A percentile compares a stretch with the other conserved stretches of the same genome.
These are phyloP conservation scores for Globisporangium okanoganense DNA, from an alignment of 352 stramenopile genomes.

Conservation along the genomic window DNA sequence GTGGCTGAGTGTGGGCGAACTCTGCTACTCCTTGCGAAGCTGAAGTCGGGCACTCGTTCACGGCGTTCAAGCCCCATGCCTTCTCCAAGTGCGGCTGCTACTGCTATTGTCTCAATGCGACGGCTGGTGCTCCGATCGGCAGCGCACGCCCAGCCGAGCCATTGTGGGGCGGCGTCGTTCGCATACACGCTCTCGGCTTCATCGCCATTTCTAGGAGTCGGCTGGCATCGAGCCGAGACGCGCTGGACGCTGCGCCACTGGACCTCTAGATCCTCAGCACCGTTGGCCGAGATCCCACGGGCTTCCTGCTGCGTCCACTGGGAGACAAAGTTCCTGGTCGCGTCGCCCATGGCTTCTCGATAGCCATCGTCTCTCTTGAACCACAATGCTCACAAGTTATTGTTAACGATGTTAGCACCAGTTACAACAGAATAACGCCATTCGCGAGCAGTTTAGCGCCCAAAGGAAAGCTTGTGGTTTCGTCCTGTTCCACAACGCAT, in stretches of 20 bases:
- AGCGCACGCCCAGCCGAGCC: constrained; percentile 5
- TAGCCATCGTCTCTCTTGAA: not conserved
- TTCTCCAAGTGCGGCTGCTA: not conserved
- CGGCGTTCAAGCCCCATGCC: constrained; percentile 9
- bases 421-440: not conserved
- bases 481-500: not conserved
- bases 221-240: constrained; percentile 18
- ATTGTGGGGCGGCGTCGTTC: constrained; percentile 4
- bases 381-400: too few relatives aligned
- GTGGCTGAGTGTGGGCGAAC: constrained; percentile 33
- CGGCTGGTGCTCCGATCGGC: constrained; percentile 9
- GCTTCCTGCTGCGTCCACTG: constrained; percentile 25
- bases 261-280: constrained; percentile 3
- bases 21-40: not conserved
- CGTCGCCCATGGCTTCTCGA: constrained; percentile 19
- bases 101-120: not conserved
- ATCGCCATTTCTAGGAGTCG: constrained; percentile 14
- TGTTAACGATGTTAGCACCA: too few relatives aligned
- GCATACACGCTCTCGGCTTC: constrained; percentile 17
- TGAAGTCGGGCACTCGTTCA: not conserved
- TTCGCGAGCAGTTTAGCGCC: not conserved
- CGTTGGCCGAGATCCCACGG: not conserved
- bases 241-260: constrained; percentile 25
- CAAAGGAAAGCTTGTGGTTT: not conserved
- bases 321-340: constrained; percentile 20